These are phyloP conservation scores for Diaporthe vexans DNA, from an alignment of 2,329 filamentous ascomycete species.

Conservation along the genomic window DNA sequence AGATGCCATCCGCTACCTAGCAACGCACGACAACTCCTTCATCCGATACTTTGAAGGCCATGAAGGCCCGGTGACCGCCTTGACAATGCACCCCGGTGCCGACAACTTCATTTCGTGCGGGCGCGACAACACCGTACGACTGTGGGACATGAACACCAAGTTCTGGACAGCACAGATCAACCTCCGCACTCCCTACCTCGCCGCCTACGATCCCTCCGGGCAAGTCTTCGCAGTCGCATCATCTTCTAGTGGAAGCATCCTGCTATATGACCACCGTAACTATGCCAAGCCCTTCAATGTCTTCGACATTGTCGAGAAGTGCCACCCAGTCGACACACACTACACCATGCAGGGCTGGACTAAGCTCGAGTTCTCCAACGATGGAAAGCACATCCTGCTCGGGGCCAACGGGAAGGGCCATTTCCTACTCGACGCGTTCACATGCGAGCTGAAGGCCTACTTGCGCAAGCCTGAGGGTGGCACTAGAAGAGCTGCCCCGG, in stretches of 20 bases:
- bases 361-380: slow-evolving; percentile 94
- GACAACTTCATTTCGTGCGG: slow-evolving; percentile 95
- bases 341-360: slow-evolving; percentile 83
- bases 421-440: slow-evolving; percentile 93
- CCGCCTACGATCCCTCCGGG: slow-evolving; percentile 92
- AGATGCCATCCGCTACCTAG: slow-evolving; percentile 89
- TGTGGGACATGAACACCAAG: slow-evolving; percentile 90
- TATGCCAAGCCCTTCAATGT: slow-evolving; percentile 93
- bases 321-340: slow-evolving; percentile 64
- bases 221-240: slow-evolving; percentile 92
- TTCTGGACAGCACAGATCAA: slow-evolving; percentile 85
- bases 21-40: slow-evolving; percentile 95
- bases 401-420: slow-evolving; percentile 89
- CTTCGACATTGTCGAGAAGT: slow-evolving; percentile 81
- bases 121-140: slow-evolving; percentile 88
- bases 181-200: slow-evolving; percentile 84
- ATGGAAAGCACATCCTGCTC: slow-evolving; percentile 88
- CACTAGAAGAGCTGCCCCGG: slow-evolving; percentile 65
- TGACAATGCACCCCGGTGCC: slow-evolving; percentile 86
- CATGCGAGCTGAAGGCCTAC: slow-evolving; percentile 83
- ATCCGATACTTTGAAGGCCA: slow-evolving; percentile 97
- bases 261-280: slow-evolving; percentile 94
- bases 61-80: slow-evolving; percentile 83
- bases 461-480: slow-evolving; percentile 71
- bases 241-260: slow-evolving; percentile 81